Evolutionary conservation across 2,329 filamentous ascomycete species (phyloP).

Genomic region (Penicillium hesseltinei): DNA sequence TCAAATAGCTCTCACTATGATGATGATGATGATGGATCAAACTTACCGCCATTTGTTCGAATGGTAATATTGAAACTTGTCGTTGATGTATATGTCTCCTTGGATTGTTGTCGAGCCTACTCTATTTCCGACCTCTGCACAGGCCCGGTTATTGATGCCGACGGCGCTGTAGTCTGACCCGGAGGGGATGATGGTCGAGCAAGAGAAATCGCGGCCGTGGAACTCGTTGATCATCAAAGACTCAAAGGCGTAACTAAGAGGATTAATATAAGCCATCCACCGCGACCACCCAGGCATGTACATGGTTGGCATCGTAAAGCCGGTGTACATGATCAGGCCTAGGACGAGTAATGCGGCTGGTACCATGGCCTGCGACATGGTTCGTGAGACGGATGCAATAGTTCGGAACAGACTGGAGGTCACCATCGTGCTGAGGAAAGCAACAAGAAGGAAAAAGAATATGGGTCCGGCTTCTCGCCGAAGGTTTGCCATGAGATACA

Average conservation of each 20-base stretch:
- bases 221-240: slow-evolving; percentile 84
- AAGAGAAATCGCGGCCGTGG: slow-evolving; percentile 56
- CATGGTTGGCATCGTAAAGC: slow-evolving; percentile 42
- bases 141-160: slow-evolving; percentile 39
- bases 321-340: slow-evolving; percentile 48
- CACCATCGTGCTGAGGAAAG: slow-evolving; percentile 66
- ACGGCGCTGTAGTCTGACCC: slow-evolving; percentile 40
- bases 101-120: not conserved
- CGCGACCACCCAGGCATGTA: slow-evolving; percentile 76
- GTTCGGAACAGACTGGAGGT: slow-evolving; percentile 84
- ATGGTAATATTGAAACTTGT: not conserved
- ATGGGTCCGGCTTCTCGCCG: slow-evolving; percentile 70
- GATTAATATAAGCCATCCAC: slow-evolving; percentile 80
- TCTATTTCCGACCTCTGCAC: not conserved
- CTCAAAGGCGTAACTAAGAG: slow-evolving; percentile 77
- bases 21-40: not conserved
- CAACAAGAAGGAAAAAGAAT: slow-evolving; percentile 79
- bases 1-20: not conserved
- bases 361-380: slow-evolving; percentile 56
- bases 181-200: slow-evolving; percentile 43
- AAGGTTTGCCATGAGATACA: slow-evolving; percentile 85
- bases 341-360: slow-evolving; percentile 52
- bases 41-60: not conserved
- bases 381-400: slow-evolving; percentile 68
- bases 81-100: not conserved